Percentiles rank a stretch among this genome's conserved stretches.
These are phyloP conservation scores for Persicaria tinctoria DNA, from an alignment of 148 eudicot genomes.

Conservation along the genomic window DNA sequence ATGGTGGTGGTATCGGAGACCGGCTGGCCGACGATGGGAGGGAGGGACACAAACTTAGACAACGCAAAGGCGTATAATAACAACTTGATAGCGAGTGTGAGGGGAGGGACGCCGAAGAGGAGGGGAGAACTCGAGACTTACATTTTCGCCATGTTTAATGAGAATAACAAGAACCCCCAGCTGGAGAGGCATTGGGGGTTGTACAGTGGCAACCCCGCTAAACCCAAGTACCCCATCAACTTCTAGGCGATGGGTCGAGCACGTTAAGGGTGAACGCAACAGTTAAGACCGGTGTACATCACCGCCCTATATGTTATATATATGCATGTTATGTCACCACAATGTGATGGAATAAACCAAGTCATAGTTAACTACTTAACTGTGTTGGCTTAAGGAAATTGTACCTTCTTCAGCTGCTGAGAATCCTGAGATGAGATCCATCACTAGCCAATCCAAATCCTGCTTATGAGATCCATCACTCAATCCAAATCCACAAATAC, in stretches of 20 bases:
- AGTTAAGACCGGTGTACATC: too few species aligned
- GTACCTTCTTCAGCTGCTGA: too few species aligned
- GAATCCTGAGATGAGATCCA: too few species aligned
- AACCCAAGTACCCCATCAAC: constrained; percentile 28
- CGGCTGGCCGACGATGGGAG: constrained; percentile 65
- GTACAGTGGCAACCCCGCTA: constrained; percentile 25
- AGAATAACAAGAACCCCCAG: constrained; percentile 34
- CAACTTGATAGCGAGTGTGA: constrained; percentile 39
- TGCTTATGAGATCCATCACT: too few species aligned
- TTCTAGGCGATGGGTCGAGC: constrained; percentile 9
- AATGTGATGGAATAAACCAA: too few species aligned
- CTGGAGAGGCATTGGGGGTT: constrained; percentile 55
- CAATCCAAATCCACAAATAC: too few species aligned
- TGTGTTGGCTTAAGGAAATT: too few species aligned
- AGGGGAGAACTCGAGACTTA: constrained; percentile 37
- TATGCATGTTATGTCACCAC: too few species aligned
- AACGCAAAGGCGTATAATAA: constrained; percentile 36
- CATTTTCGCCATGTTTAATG: constrained; percentile 46
- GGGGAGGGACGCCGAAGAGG: constrained; percentile 43
- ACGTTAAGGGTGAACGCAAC: too few species aligned
- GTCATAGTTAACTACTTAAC: too few species aligned
- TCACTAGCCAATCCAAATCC: too few species aligned
- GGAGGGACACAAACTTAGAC: constrained; percentile 19
- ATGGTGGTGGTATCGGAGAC: constrained; percentile 46
- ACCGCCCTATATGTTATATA: too few species aligned